These are phyloP conservation scores for Camillea tinctor DNA, from an alignment of 2,329 filamentous ascomycete species.

Conservation along the genomic window DNA sequence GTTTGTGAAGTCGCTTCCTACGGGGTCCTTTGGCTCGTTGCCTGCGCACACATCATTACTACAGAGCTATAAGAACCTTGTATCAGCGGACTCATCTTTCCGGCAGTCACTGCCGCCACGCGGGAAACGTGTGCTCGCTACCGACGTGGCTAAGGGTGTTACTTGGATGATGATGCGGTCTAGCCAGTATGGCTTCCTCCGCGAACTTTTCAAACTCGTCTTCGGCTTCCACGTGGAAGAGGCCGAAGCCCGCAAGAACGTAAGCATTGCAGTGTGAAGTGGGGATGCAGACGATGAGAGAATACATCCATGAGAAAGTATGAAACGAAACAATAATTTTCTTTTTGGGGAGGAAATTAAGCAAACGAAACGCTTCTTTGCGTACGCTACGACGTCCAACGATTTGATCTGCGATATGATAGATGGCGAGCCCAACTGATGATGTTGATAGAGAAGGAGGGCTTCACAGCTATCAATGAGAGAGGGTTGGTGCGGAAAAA, in stretches of 20 bases:
- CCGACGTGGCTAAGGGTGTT: slow-evolving; percentile 80
- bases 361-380: background rate
- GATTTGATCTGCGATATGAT: background rate
- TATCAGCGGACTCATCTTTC: slow-evolving; percentile 71
- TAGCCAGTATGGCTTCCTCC: slow-evolving; percentile 74
- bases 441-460: background rate
- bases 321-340: background rate
- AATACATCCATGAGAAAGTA: background rate
- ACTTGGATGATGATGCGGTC: slow-evolving; percentile 69
- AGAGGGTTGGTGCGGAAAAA: background rate
- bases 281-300: background rate
- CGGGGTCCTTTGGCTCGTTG: slow-evolving; percentile 74
- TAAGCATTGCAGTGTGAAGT: slow-evolving; percentile 58
- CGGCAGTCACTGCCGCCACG: slow-evolving; percentile 54
- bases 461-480: background rate
- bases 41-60: slow-evolving; percentile 70
- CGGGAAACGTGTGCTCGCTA: slow-evolving; percentile 61
- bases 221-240: slow-evolving; percentile 85
- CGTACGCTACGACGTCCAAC: background rate
- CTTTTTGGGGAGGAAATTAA: too few species aligned
- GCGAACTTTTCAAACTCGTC: slow-evolving; percentile 79
- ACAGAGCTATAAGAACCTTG: slow-evolving; percentile 76
- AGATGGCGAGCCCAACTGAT: background rate
- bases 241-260: slow-evolving; percentile 63
- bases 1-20: slow-evolving; percentile 74